Evolutionary conservation across 306 rosid species (phyloP).

Genomic region (Hippophae rhamnoides): DNA sequence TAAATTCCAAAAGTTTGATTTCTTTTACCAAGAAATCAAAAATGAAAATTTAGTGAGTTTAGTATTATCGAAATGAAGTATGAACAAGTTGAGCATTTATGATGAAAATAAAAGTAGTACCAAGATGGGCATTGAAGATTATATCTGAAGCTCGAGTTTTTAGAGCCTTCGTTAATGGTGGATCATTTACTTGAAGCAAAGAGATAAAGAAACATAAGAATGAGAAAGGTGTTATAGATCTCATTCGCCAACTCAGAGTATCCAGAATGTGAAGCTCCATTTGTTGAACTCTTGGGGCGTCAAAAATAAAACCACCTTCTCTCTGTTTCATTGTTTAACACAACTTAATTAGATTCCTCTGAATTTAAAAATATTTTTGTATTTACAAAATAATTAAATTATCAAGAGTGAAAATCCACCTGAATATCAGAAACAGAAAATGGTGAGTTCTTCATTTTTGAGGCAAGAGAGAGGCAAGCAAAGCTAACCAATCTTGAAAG

Average conservation of each 20-base stretch:
- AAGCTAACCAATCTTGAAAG: slow-evolving; percentile 34
- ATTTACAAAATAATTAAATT: background rate
- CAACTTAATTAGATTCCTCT: background rate
- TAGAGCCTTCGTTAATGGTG: slow-evolving; percentile 31
- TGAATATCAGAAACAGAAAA: slow-evolving; percentile 29
- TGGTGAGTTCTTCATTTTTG: slow-evolving; percentile 55
- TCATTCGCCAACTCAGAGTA: slow-evolving; percentile 62
- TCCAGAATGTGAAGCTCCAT: slow-evolving; percentile 69
- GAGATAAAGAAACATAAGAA: slow-evolving; percentile 50
- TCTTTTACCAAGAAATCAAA: slow-evolving; percentile 30
- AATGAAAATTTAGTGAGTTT: slow-evolving; percentile 1
- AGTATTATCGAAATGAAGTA: background rate
- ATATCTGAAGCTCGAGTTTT: slow-evolving; percentile 46
- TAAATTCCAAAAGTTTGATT: slow-evolving; percentile 35
- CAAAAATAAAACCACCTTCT: slow-evolving; percentile 36
- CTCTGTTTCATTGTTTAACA: slow-evolving; percentile 28
- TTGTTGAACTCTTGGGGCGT: slow-evolving; percentile 33
- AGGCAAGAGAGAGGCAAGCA: slow-evolving; percentile 55
- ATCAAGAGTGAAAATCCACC: slow-evolving; percentile 21
- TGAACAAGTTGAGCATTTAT: background rate
- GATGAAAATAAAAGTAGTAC: slow-evolving; percentile 20
- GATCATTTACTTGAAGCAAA: slow-evolving; percentile 31
- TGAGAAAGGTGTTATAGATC: slow-evolving; percentile 65
- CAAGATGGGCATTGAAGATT: slow-evolving; percentile 51
- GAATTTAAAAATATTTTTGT: background rate